A percentile compares a stretch with the other conserved stretches of the same genome.
Conservation (phyloP, 139 green algal genomes). For the Axilococcus clingmanii region DNA sequence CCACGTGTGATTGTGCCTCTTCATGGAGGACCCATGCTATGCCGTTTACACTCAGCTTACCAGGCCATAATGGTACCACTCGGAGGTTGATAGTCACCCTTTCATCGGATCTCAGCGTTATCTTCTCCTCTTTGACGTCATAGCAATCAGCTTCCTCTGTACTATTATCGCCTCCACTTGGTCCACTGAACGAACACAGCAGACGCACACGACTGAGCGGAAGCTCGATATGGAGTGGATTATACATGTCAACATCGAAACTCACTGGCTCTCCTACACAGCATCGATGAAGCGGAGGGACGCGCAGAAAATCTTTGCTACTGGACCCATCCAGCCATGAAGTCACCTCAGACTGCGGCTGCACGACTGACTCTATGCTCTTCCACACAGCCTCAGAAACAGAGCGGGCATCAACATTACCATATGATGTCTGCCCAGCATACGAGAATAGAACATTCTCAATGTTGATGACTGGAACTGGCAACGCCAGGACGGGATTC, state of each 20-base stretch:
- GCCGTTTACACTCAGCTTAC: constrained; percentile 48
- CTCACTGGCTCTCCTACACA: constrained; percentile 56
- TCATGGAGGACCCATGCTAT: constrained; percentile 56
- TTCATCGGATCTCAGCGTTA: constrained; percentile 25
- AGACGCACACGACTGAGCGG: constrained; percentile 47
- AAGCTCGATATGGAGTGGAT: constrained; percentile 66
- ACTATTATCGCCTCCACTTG: not conserved
- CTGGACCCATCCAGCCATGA: not conserved
- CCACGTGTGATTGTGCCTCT: no score
- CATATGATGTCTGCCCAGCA: constrained; percentile 49
- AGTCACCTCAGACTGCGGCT: not conserved
- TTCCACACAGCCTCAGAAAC: constrained; percentile 28
- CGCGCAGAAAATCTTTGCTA: not conserved
- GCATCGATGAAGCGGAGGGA: constrained; percentile 23
- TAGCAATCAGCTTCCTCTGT: not conserved
- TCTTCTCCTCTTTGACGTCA: constrained; percentile 20
- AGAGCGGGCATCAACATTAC: constrained; percentile 27
- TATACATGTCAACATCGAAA: constrained; percentile 62
- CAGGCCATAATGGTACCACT: constrained; percentile 34
- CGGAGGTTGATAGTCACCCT: constrained; percentile 41
- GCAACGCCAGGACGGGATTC: constrained; percentile 29
- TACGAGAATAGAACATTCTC: constrained; percentile 44
- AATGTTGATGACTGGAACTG: constrained; percentile 51
- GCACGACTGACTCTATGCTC: constrained; percentile 34
- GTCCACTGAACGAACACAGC: constrained; percentile 41